These are phyloP conservation scores for Mucor plumbeus DNA, from an alignment of 371 early-diverging fungal species.

Conservation along the genomic window DNA sequence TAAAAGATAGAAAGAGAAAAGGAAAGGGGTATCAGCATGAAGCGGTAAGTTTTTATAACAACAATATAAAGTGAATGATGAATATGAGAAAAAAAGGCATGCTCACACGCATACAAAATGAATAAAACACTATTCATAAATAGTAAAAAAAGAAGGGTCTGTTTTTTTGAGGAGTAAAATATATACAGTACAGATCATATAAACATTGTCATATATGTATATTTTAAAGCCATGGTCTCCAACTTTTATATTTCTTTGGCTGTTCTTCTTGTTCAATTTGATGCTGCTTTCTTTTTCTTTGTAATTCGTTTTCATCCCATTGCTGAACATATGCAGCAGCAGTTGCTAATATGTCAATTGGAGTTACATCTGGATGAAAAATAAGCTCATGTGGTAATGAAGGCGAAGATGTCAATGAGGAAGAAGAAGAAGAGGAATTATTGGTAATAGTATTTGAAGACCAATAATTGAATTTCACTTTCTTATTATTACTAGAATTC, in stretches of 20 bases:
- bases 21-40: background rate
- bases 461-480: slow-evolving; percentile 25
- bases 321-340: slow-evolving; percentile 57
- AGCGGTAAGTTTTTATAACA: background rate
- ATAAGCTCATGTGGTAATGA: slow-evolving; percentile 30
- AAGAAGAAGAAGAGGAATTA: slow-evolving; percentile 22
- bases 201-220: background rate
- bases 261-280: background rate
- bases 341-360: slow-evolving; percentile 53
- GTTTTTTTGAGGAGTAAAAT: background rate
- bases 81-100: background rate
- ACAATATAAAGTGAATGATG: background rate
- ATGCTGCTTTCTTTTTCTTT: slow-evolving; percentile 23
- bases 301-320: slow-evolving; percentile 36
- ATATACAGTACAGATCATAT: background rate
- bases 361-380: slow-evolving; percentile 27
- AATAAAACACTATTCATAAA: background rate
- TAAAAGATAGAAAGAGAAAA: background rate
- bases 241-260: slow-evolving; percentile 21
- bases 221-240: slow-evolving; percentile 36
- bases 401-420: slow-evolving; percentile 26
- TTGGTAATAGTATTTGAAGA: background rate
- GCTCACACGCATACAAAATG: background rate
- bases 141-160: background rate
- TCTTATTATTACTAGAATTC: slow-evolving; percentile 8